Base-by-base conservation (phyloP, 2,329 filamentous ascomycete genomes). In the Nemania sp. region DNA sequence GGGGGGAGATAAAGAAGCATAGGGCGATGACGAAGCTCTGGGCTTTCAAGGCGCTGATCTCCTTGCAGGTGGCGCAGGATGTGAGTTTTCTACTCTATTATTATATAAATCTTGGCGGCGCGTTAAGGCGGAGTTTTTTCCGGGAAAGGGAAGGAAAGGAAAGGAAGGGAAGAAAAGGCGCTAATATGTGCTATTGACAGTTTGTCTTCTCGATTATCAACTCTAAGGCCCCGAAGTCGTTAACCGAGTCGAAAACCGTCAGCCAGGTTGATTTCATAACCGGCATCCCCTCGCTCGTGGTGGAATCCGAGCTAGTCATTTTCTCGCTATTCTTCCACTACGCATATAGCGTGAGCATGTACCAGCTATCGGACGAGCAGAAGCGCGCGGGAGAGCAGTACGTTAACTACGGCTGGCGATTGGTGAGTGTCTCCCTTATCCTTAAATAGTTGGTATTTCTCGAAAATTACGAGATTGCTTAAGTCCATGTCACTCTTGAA, bases 31-130 rank as follows among this genome's bases (percentile, higher is more conserved):
- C 66, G 24, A 77, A 77, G 65, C 67, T 78, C 11, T 62, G 74
- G 32, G 68, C 72, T 1, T 78, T 78, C 68, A 75, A 75, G 67
- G 66, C 77, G 5, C 68, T 78, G n/a, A 74, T 79, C 18, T 73
- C 69, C 51, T 49, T 75, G 26, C 66, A 71, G 52, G 66, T 74
- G 2, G 26, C 67, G 1, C 73, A 73, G 52, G 60, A 66, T 26
- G 72, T 73, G 56, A 61, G 71, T 68, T 58, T 54, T 22, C 24
- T 53, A 52, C 18, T 11, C 22, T 7, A 41, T 15, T 8, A 41
- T 15, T 13, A 41, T 45, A 4, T 8, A 8, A 32, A 32, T n/a
- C 29, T 32, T 5, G 29, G 29, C 29, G n/a, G n/a, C 29, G 29
- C 29, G 8, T 32, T 32, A 4, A 32, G 8, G 8, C 29, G 29